phyloP scores from a whole-genome alignment of 192 early-diverging fungal genomes.

The Entomortierella parvispora region DNA sequence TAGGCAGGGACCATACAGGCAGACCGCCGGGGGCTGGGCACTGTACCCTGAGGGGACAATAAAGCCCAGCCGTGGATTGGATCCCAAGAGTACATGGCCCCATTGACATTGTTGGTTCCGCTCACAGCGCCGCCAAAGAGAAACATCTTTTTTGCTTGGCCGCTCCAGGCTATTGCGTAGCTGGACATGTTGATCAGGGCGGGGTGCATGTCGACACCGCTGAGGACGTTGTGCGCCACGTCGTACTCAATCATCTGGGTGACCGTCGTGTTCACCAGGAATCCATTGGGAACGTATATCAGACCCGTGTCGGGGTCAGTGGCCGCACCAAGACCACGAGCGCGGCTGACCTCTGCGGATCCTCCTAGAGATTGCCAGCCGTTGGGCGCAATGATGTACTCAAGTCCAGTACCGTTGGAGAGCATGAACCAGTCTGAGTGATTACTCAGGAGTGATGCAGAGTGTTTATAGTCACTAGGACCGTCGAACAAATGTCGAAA shows the following conservation, averaged over 20 bases:
- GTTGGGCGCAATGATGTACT: conserved; percentile 5
- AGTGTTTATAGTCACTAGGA: conserved; percentile 6
- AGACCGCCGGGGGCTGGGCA: neutral
- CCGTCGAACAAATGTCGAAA: neutral
- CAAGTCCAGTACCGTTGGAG: conserved; percentile 5
- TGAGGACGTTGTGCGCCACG: neutral
- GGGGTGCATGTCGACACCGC: conserved; percentile 13
- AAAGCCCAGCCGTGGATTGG: neutral
- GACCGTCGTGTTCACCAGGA: neutral
- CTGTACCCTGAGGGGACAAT: neutral
- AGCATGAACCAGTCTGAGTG: conserved; percentile 13
- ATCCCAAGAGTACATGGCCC: conserved; percentile 1
- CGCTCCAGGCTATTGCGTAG: conserved; percentile 14
- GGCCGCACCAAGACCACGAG: neutral
- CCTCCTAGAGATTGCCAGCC: conserved; percentile 1
- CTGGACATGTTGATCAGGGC: neutral
- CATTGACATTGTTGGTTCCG: neutral
- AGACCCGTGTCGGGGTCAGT: conserved; percentile 8
- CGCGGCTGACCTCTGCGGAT: neutral
- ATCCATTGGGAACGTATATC: conserved; percentile 10
- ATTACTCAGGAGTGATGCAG: conserved; percentile 3
- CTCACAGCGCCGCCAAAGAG: conserved; percentile 20
- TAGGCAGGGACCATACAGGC: conserved; percentile 12
- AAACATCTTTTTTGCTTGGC: conserved; percentile 1
- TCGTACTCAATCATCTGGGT: conserved; percentile 15